A percentile compares a stretch with the other conserved stretches of the same genome.
Conservation (phyloP, 1,284 basidiomycete genomes). For the Boletus coffeatus region DNA sequence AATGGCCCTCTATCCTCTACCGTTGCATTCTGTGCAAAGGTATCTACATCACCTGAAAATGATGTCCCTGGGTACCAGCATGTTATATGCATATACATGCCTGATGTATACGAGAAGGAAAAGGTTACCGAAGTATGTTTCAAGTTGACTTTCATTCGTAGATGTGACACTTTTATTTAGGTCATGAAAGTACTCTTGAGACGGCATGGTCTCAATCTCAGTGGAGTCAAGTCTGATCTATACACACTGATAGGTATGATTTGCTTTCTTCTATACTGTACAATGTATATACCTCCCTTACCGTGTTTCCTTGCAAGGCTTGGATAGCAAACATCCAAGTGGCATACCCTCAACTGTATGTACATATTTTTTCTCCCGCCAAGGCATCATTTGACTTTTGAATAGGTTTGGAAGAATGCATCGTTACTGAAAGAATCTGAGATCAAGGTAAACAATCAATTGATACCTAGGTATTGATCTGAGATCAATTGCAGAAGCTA, state of each 20-base stretch:
- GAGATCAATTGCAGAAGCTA: slow-evolving; percentile 38
- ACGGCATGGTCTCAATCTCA: slow-evolving; percentile 57
- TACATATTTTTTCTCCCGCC: slow-evolving; percentile 7
- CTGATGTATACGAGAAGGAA: slow-evolving; percentile 61
- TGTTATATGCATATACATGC: slow-evolving; percentile 66
- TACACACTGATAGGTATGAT: slow-evolving; percentile 55
- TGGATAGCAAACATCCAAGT: slow-evolving; percentile 71
- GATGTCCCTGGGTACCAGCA: slow-evolving; percentile 50
- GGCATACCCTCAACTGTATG: slow-evolving; percentile 62
- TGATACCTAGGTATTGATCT: slow-evolving; percentile 1
- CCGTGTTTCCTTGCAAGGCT: slow-evolving; percentile 34
- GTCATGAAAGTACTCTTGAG: slow-evolving; percentile 62
- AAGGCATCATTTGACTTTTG: not conserved
- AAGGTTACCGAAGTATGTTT: slow-evolving; percentile 46
- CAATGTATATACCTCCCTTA: not conserved
- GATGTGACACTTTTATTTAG: slow-evolving; percentile 29
- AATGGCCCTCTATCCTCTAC: slow-evolving; percentile 58
- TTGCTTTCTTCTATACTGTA: not conserved
- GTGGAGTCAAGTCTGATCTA: slow-evolving; percentile 64
- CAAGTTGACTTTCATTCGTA: not conserved
- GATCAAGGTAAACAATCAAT: slow-evolving; percentile 42
- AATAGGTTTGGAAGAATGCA: slow-evolving; percentile 61
- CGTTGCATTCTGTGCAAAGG: slow-evolving; percentile 50
- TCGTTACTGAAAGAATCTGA: slow-evolving; percentile 54
- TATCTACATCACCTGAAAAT: slow-evolving; percentile 52